Evolutionary conservation across 2,329 filamentous ascomycete species (phyloP).

Genomic region (Fusarium tjaetaba): DNA sequence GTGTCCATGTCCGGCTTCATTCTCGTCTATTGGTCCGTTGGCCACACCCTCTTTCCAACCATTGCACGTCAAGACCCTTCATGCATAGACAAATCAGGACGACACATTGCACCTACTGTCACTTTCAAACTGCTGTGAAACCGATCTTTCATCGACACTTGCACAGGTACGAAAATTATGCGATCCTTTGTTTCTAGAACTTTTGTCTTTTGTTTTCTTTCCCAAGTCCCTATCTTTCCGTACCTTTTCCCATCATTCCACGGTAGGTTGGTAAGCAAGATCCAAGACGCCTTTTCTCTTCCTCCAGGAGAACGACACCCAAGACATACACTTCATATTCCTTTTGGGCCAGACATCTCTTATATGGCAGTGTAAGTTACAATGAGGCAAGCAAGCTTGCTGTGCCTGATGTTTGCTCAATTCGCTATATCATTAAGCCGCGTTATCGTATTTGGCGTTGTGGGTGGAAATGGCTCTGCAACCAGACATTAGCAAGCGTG

Average conservation of each 20-base stretch:
- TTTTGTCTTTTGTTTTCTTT: constrained; percentile 21
- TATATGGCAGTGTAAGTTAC: constrained; percentile 37
- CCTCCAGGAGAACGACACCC: constrained; percentile 64
- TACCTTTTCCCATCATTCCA: constrained; percentile 34
- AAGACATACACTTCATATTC: constrained; percentile 37
- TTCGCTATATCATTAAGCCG: constrained; percentile 48
- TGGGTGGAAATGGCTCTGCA: constrained; percentile 79
- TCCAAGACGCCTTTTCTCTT: constrained; percentile 41
- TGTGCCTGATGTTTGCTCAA: constrained; percentile 20
- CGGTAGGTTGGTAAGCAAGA: constrained; percentile 28
- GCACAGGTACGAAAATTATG: neutral
- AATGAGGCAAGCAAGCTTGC: constrained; percentile 23
- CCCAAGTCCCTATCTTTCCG: constrained; percentile 3
- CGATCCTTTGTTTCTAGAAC: constrained; percentile 10
- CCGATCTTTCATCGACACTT: constrained; percentile 1
- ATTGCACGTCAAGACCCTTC: constrained; percentile 26
- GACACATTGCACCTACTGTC: neutral
- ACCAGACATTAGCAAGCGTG: constrained; percentile 29
- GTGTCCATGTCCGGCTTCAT: constrained; percentile 30
- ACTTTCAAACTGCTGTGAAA: neutral
- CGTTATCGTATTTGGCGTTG: constrained; percentile 74
- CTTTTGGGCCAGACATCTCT: constrained; percentile 28
- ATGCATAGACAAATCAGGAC: constrained; percentile 25
- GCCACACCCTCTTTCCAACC: constrained; percentile 1
- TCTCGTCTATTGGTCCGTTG: constrained; percentile 24